Evolutionary conservation across 305 asterid species (phyloP).

Genomic region (Rubia occidens): DNA sequence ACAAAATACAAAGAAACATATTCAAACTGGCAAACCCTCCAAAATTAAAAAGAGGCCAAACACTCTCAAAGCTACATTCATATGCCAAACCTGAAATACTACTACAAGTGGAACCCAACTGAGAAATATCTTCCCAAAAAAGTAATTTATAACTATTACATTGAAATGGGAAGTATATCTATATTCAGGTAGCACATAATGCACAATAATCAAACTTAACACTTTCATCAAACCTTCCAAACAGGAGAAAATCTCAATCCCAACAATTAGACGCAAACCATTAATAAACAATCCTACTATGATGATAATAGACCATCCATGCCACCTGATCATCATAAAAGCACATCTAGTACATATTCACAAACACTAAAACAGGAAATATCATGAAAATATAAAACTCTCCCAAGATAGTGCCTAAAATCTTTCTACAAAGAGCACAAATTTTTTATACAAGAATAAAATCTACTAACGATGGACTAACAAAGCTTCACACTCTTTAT

Average conservation of each 20-base stretch:
- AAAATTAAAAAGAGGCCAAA: not conserved
- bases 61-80: not conserved
- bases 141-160: too few relatives aligned
- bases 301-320: not conserved
- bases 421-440: not conserved
- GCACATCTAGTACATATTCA: not conserved
- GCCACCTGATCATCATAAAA: not conserved
- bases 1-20: not conserved
- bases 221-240: too few relatives aligned
- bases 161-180: too few relatives aligned
- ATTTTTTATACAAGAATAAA: not conserved
- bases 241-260: not conserved
- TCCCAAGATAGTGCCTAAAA: not conserved
- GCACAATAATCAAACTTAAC: too few relatives aligned
- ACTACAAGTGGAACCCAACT: not conserved
- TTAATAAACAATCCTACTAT: not conserved
- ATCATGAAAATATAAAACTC: not conserved
- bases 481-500: not conserved
- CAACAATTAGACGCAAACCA: not conserved
- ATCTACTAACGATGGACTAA: not conserved
- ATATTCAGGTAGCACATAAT: too few relatives aligned
- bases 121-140: not conserved
- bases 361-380: not conserved
- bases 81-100: not conserved
- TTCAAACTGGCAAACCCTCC: not conserved